These are phyloP conservation scores for Agastache rugosa DNA, from an alignment of 257 asterid genomes.

Conservation along the genomic window DNA sequence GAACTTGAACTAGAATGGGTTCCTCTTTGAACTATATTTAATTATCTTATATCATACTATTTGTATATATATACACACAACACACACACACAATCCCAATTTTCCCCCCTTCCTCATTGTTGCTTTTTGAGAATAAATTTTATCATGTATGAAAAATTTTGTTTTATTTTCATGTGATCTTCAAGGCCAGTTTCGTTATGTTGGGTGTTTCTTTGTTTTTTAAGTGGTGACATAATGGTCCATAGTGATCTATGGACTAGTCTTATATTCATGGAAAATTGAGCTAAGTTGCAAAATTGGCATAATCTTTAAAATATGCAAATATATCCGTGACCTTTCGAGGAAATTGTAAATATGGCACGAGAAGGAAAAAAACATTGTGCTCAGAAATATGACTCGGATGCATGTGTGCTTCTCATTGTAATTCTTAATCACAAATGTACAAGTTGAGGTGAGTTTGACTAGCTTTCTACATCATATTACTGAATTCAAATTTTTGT, in stretches of 20 bases:
- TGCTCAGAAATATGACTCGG: too few species aligned
- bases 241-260: background rate
- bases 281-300: too few species aligned
- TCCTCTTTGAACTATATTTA: constrained; percentile 61
- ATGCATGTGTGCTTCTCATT: too few species aligned
- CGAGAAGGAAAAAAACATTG: too few species aligned
- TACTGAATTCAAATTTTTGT: too few species aligned
- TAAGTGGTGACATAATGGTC: background rate
- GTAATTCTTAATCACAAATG: too few species aligned
- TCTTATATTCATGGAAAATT: too few species aligned
- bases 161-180: background rate
- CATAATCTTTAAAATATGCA: too few species aligned
- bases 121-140: constrained; percentile 22
- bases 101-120: background rate
- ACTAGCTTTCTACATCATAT: too few species aligned
- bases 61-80: background rate
- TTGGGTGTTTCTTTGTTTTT: background rate
- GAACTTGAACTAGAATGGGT: constrained; percentile 94
- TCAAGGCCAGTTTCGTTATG: background rate
- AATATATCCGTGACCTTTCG: too few species aligned
- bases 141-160: constrained; percentile 13
- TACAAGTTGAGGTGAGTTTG: too few species aligned
- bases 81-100: background rate
- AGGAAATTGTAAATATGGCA: too few species aligned
- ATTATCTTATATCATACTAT: background rate